Evolutionary conservation across 345 rosid genomes (phyloP).

Genomic region (Brassica carinata): DNA sequence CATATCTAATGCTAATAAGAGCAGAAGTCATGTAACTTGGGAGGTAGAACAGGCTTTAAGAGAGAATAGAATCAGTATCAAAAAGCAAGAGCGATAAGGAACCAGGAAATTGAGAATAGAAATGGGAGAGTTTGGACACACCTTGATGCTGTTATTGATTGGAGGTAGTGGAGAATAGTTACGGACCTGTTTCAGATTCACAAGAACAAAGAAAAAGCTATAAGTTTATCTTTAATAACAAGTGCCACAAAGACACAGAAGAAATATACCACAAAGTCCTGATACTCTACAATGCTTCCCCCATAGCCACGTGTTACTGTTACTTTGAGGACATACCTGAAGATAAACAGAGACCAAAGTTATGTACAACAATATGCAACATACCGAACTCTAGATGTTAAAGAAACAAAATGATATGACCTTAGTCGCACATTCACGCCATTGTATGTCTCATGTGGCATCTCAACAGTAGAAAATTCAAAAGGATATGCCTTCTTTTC

Average conservation of each 20-base stretch:
- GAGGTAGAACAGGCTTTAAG: not conserved
- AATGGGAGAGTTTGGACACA: constrained; percentile 30
- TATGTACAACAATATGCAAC: not conserved
- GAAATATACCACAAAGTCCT: constrained; percentile 79
- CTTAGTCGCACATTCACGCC: constrained; percentile 95
- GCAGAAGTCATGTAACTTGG: not conserved
- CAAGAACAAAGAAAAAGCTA: not conserved
- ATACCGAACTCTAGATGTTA: not conserved
- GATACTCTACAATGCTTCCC: constrained; percentile 92
- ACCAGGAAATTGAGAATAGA: not conserved
- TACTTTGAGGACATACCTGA: constrained; percentile 92
- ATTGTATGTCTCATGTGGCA: constrained; percentile 93
- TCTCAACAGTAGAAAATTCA: constrained; percentile 93
- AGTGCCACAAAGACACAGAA: not conserved
- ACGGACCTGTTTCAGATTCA: constrained; percentile 62
- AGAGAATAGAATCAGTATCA: not conserved
- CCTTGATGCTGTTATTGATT: constrained; percentile 95
- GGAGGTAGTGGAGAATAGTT: constrained; percentile 77
- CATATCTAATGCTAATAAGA: constrained; percentile 9
- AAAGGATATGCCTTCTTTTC: constrained; percentile 88
- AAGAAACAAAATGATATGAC: constrained; percentile 43
- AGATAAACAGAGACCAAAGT: constrained; percentile 18
- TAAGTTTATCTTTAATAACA: constrained; percentile 5
- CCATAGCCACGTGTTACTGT: constrained; percentile 87
- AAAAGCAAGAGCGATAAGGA: not conserved